Evolutionary conservation across 345 rosid genomes (phyloP), one percentile per base, ranked within the genome.

Genomic region (Kandelia obovata): DNA sequence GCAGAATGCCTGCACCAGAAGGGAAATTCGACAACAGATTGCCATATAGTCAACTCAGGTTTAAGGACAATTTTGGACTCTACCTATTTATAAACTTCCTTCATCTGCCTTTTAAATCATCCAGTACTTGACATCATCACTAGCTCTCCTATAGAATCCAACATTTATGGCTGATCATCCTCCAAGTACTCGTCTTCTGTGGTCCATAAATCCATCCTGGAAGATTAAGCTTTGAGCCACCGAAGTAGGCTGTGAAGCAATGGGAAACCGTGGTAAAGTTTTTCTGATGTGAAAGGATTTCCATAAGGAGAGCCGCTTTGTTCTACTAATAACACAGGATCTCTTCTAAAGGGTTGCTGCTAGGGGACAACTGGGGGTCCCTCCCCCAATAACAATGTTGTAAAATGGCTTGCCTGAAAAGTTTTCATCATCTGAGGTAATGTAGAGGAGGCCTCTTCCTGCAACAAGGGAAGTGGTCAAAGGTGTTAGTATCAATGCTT

Each of bases 111-210:
- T 52, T 82, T 79, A 49, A 86, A 84, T 96, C 96, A 90, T 13
- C 88, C 86, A 23, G 75, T 81, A 61, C 72, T 77, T 61, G 73
- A 71, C 16, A 89, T 77, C 80, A 1, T 68, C 46, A 43, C 92
- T 89, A 20, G 93, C 90, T 80, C 96, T 76, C 68, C 92, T 84
- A 65, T 85, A 89, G 60, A 86, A 89, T 10, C 88, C 90, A 0
- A 90, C 96, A 58, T 86, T 86, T 70, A 89, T 86, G 11, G 90
- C 84, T 0, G 88, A 81, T 0, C 90, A 88, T 67, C 97, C 94
- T 21, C 93, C 88, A 20, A 89, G 89, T 30, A 92, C 87, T 20
- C 89, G 73, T 27, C 93, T 89, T 79, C 90, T 85, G 58, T 27
- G 76, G 68, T 73, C 81, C 15, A 6, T 37, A 25, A 86, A 80